Conservation (phyloP, 1,139 yeast species). For the Magnusiomyces tetraspermus region DNA sequence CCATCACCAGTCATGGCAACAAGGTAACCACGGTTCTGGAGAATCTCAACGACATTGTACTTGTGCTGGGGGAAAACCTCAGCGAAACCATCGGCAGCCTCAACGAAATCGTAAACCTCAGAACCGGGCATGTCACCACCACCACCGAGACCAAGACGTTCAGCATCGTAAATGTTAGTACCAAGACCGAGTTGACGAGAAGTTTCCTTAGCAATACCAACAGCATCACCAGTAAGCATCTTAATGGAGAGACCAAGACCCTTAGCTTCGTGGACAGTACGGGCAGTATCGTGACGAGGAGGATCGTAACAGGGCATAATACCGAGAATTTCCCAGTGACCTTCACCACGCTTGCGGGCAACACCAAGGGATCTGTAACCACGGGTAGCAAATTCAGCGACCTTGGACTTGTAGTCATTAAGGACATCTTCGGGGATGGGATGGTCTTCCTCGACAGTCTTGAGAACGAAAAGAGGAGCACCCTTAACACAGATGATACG, state of each 20-base stretch:
- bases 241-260: conserved; percentile 56
- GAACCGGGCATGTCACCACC: conserved; percentile 70
- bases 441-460: conserved; percentile 63
- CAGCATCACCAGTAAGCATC: conserved; percentile 72
- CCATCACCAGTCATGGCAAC: conserved; percentile 82
- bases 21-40: conserved; percentile 67
- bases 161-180: conserved; percentile 63
- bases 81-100: conserved; percentile 73
- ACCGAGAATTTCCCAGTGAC: conserved; percentile 65
- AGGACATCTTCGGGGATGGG: conserved; percentile 55
- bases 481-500: conserved; percentile 62
- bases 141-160: conserved; percentile 60
- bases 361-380: conserved; percentile 70
- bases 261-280: conserved; percentile 59
- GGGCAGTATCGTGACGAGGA: conserved; percentile 66
- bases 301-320: conserved; percentile 71
- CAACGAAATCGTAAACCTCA: conserved; percentile 67
- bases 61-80: conserved; percentile 78
- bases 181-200: conserved; percentile 64
- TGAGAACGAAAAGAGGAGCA: conserved; percentile 61
- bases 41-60: conserved; percentile 69
- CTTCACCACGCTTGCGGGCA: conserved; percentile 64
- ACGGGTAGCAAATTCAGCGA: conserved; percentile 63
- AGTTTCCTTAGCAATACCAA: conserved; percentile 66
- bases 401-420: conserved; percentile 59